Percentiles rank a stretch among this genome's conserved stretches.
These are phyloP conservation scores for Tetragonia tetragonoides DNA, from an alignment of 148 eudicot species.

Conservation along the genomic window DNA sequence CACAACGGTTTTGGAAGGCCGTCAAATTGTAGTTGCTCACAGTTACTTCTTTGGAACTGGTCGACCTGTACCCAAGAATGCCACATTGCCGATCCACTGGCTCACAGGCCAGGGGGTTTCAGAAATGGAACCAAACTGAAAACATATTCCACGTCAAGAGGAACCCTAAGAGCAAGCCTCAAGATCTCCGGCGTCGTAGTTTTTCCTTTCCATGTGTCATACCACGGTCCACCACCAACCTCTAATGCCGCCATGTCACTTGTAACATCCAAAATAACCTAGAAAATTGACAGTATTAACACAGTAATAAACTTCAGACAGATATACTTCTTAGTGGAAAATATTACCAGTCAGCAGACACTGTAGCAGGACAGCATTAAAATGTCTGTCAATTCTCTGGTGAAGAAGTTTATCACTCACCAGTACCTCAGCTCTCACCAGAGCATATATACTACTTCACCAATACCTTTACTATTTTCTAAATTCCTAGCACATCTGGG, in stretches of 20 bases:
- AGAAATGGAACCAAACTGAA: conserved; percentile 55
- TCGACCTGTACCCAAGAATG: background rate
- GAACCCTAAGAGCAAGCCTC: conserved; percentile 53
- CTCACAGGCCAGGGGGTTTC: conserved; percentile 83
- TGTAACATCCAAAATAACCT: conserved; percentile 77
- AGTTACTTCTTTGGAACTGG: background rate
- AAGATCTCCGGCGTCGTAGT: conserved; percentile 58
- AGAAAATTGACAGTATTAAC: conserved; percentile 4
- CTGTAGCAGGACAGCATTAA: too few species aligned
- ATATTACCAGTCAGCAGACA: background rate
- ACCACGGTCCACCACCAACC: conserved; percentile 97
- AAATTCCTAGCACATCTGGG: background rate
- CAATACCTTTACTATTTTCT: background rate
- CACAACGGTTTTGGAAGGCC: background rate
- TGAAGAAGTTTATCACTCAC: background rate
- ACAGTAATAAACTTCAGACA: background rate
- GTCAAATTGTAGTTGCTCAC: background rate
- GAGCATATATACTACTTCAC: background rate
- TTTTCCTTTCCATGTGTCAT: conserved; percentile 64
- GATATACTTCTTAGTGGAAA: background rate
- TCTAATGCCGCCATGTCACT: conserved; percentile 90
- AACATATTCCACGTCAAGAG: conserved; percentile 64
- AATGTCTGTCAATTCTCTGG: background rate
- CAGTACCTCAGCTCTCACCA: background rate
- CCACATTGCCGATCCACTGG: background rate